A percentile compares a stretch with the other conserved stretches of the same genome.
Conservation (phyloP, 2,329 filamentous ascomycete genomes). For the Colletotrichum sidae region DNA sequence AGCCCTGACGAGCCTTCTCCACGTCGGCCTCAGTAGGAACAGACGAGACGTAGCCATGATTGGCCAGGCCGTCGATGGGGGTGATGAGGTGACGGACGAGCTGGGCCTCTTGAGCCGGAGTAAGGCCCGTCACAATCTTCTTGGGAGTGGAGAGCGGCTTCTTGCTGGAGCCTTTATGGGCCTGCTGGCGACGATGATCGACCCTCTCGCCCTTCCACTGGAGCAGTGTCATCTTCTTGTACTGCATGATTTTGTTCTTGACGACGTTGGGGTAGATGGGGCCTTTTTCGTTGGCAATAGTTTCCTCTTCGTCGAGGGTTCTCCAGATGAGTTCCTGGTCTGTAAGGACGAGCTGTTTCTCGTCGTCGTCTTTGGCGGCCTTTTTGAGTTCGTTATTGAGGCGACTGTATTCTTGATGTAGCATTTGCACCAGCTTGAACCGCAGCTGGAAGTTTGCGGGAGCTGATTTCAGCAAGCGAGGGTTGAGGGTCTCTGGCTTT, state of each 20-base stretch:
- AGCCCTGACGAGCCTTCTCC: slow-evolving; percentile 71
- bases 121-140: slow-evolving; percentile 77
- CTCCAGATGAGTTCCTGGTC: slow-evolving; percentile 76
- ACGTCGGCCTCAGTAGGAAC: slow-evolving; percentile 76
- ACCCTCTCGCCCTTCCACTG: slow-evolving; percentile 77
- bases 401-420: slow-evolving; percentile 74
- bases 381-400: slow-evolving; percentile 74
- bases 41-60: slow-evolving; percentile 79
- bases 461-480: slow-evolving; percentile 69
- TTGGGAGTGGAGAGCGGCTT: slow-evolving; percentile 53
- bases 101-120: slow-evolving; percentile 72
- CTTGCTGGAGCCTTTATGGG: slow-evolving; percentile 45
- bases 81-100: slow-evolving; percentile 74
- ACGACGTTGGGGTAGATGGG: slow-evolving; percentile 85
- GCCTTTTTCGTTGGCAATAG: slow-evolving; percentile 73
- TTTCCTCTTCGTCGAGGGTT: slow-evolving; percentile 83
- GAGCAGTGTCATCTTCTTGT: slow-evolving; percentile 78
- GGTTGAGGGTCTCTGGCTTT: slow-evolving; percentile 71
- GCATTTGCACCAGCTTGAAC: slow-evolving; percentile 67
- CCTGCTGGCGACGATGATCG: slow-evolving; percentile 43
- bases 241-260: slow-evolving; percentile 80
- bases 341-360: slow-evolving; percentile 66
- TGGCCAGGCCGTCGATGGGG: slow-evolving; percentile 70
- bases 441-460: slow-evolving; percentile 69
- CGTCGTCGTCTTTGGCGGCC: slow-evolving; percentile 60